Evolutionary conservation across 805 yeast genomes (phyloP), one percentile per base, ranked within the genome.

Genomic region (Candida coquimbonensis): DNA sequence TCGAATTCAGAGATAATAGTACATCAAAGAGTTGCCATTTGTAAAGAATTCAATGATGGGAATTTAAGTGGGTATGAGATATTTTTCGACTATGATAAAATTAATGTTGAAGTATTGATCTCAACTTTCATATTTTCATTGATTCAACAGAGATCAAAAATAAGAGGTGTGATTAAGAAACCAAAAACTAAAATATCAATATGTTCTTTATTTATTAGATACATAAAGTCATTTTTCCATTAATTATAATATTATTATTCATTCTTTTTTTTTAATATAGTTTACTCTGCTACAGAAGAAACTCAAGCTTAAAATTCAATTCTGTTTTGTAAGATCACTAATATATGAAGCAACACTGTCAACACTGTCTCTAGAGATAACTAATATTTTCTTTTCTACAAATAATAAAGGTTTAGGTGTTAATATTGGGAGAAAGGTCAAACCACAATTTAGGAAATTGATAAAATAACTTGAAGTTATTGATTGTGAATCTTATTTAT

Each of bases 381-480:
- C 54, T 27, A 59, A 47, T n/a, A 54, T 48, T 43, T 60, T 47
- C 17, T 36, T 48, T 1, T 48, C 56, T 3, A 56, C 56, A 38
- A 56, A 60, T 3, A 40, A 39, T n/a, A 38, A 38, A 9, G 24
- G 36, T 21, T 29, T 39, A 14, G 50, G 45, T 0, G 50, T 31
- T 5, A 47, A 17, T 2, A 44, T 39, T 17, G 50, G 63, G 14
- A 59, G 31, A 29, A 50, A 50, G 1, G 59, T 56, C 3, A 59
- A 34, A 7, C 53, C 34, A 38, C 63, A 59, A 34, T 60, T 54
- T 7, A 55, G 49, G 62, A 61, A 59, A 29, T 21, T 32, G 19
- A 50, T 53, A 7, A 42, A 52, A 13, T 48, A 38, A 3, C 43
- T 35, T 1, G 63, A 57, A 2, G 32, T 17, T 7, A 56, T 4